Base-by-base conservation (phyloP, 768 basidiomycete genomes). In the Cystofilobasidium bisporidii region DNA sequence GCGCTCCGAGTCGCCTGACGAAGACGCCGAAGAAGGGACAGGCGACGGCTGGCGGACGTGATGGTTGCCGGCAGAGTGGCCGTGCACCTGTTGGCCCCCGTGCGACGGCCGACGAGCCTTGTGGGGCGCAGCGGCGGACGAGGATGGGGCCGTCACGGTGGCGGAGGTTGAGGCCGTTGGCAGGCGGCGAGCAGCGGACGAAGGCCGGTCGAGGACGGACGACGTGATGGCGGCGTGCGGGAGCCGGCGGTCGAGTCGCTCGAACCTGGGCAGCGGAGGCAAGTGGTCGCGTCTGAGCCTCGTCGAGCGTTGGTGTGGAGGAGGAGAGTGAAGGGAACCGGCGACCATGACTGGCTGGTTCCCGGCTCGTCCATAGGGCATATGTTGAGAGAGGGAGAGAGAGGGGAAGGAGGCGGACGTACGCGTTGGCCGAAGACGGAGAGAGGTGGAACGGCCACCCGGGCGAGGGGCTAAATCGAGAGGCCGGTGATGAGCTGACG, bases 41-140 rank as follows among this genome's bases (percentile, higher is more conserved):
- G 65, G 65, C 14, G 65, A 66, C 22, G 65, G 65, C 53, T 56
- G 53, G 18, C 53, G 53, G 17, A 66, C 32, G 22, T 58, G 57
- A 30, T 66, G 30, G 26, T 58, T 58, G 18, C 45, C 45, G 11
- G 43, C 40, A 28, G n/a, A 33, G 18, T 55, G 63, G 24, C 47
- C 28, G 10, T 24, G 48, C 12, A 30, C 11, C 58, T 60, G 43
- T 15, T 50, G 41, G 22, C 26, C 43, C 10, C 43, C 47, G 58
- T 61, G 65, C 17, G 65, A 66, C 9, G 22, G 45, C 11, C 65
- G 65, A 1, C 65, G 58, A 14, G 24, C 57, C 47, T 50, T 66
- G 45, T 5, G 5, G 11, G 45, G 20, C 6, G 45, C 20, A 9
- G 20, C 11, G 47, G 5, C n/a, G 47, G 47, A 5, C 11, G 22